These are phyloP conservation scores for Cordyceps fumosorosea DNA, from an alignment of 2,329 filamentous ascomycete species.

Conservation along the genomic window DNA sequence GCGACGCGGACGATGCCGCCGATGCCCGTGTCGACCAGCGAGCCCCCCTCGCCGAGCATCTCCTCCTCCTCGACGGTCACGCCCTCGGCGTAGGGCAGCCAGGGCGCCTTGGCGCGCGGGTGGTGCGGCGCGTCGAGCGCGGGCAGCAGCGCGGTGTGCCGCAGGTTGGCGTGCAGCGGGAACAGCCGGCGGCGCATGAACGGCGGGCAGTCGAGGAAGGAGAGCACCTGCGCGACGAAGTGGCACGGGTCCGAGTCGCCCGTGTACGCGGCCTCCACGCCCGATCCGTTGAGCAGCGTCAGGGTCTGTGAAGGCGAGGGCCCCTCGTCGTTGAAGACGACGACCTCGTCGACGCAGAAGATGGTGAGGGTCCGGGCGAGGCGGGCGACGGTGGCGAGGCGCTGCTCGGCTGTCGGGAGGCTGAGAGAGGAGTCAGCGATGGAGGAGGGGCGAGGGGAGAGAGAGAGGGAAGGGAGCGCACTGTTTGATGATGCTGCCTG, in stretches of 20 bases:
- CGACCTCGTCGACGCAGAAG: slow-evolving; percentile 77
- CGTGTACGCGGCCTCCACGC: slow-evolving; percentile 41
- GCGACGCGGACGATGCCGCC: slow-evolving; percentile 49
- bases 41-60: slow-evolving; percentile 28
- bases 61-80: slow-evolving; percentile 43
- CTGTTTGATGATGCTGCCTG: slow-evolving; percentile 72
- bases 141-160: slow-evolving; percentile 64
- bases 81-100: slow-evolving; percentile 74
- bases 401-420: slow-evolving; percentile 66
- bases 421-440: slow-evolving; percentile 31
- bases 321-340: slow-evolving; percentile 68
- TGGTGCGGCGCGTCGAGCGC: slow-evolving; percentile 84
- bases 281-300: slow-evolving; percentile 29
- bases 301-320: slow-evolving; percentile 37
- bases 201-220: slow-evolving; percentile 77
- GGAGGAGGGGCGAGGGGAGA: no score
- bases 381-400: slow-evolving; percentile 64
- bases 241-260: slow-evolving; percentile 70
- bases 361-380: slow-evolving; percentile 77
- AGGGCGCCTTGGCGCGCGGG: slow-evolving; percentile 61
- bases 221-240: slow-evolving; percentile 72
- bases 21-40: slow-evolving; percentile 49
- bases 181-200: slow-evolving; percentile 73
- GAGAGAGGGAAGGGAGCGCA: slow-evolving; percentile 27
- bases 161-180: slow-evolving; percentile 70